Base-by-base conservation (phyloP, 1,284 basidiomycete species). In the Sanguinoderma infundibulare region DNA sequence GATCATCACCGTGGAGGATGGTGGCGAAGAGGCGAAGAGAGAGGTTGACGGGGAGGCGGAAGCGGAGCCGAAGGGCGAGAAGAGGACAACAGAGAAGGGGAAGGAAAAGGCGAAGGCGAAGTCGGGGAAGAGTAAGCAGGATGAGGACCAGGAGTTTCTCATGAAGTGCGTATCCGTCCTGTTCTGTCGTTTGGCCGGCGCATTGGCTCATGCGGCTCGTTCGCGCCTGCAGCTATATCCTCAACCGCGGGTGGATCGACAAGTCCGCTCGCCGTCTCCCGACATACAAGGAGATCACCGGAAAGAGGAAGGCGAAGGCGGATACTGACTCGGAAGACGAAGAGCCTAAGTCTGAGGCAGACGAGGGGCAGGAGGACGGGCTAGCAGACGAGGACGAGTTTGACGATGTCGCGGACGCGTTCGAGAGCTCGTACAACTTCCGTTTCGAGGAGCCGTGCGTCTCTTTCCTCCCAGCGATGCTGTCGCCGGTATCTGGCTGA, bases 201-300 rank as follows among this genome's bases (percentile, higher is more conserved):
- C 7, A n/a, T 20, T 20, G 26, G 17, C 7, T 30, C 8, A 30
- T 20, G 34, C 10, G 15, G 32, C 32, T 6, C 12, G 0, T 14
- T 6, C 4, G n/a, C 38, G 22, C n/a, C 3, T 28, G 2, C 65
- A 97, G 95, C 75, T 98, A 97, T 75, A 97, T 98, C 64, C 80
- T 97, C 22, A 95, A 96, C 74, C 92, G 96, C 39, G 96, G 96
- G 0, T 98, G 96, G 96, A 89, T 98, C 59, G 96, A 98, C 76
- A 85, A 85, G 55, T 81, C 87, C 3, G 77, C 81, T 9, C 81
- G 84, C 26, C 88, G 87, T 59, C 79, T 95, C 5, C 95, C 94
- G 5, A 96, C 94, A 0, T 95, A 95, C 74, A 79, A 86, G 49
- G 94, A 96, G 73, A 81, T 96, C 38, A 89, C 90, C 9, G 69